Evolutionary conservation across 192 early-diverging fungal genomes (phyloP).

Genomic region (Podila verticillata): DNA sequence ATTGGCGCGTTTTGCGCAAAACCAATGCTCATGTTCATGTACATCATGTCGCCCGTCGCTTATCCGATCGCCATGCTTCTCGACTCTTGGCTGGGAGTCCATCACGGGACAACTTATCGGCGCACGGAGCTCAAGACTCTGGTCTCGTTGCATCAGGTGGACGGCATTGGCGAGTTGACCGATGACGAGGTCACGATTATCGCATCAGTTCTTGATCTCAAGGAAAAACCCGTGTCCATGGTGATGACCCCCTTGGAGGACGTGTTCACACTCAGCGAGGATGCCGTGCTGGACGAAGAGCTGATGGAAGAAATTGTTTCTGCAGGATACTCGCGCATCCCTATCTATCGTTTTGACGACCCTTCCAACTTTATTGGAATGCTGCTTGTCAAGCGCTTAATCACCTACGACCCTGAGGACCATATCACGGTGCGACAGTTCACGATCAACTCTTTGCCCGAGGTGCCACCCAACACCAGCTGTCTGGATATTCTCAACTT

Average conservation of each 20-base stretch:
- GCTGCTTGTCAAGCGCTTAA: constrained; percentile 39
- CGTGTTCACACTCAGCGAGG: constrained; percentile 62
- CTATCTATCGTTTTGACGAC: constrained; percentile 57
- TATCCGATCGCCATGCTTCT: constrained; percentile 90
- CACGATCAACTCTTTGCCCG: constrained; percentile 50
- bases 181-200: constrained; percentile 76
- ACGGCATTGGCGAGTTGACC: constrained; percentile 69
- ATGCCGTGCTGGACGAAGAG: constrained; percentile 59
- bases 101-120: constrained; percentile 83
- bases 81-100: constrained; percentile 82
- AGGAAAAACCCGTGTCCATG: constrained; percentile 66
- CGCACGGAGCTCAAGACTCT: constrained; percentile 76
- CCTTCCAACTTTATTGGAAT: constrained; percentile 22
- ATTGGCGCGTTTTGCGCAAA: constrained; percentile 90
- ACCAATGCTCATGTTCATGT: constrained; percentile 49
- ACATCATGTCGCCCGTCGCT: constrained; percentile 65
- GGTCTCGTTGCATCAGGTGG: constrained; percentile 74
- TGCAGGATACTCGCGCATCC: constrained; percentile 73
- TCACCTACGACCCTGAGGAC: constrained; percentile 70
- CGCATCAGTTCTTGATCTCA: constrained; percentile 70
- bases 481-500: constrained; percentile 77
- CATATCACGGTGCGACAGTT: constrained; percentile 56
- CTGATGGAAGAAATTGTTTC: constrained; percentile 65
- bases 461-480: constrained; percentile 33
- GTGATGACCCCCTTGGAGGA: constrained; percentile 73